Percentiles rank a stretch among this genome's conserved stretches.
Evolutionary conservation across 495 filamentous ascomycete genomes (phyloP).

Genomic region (Neurospora sp.): DNA sequence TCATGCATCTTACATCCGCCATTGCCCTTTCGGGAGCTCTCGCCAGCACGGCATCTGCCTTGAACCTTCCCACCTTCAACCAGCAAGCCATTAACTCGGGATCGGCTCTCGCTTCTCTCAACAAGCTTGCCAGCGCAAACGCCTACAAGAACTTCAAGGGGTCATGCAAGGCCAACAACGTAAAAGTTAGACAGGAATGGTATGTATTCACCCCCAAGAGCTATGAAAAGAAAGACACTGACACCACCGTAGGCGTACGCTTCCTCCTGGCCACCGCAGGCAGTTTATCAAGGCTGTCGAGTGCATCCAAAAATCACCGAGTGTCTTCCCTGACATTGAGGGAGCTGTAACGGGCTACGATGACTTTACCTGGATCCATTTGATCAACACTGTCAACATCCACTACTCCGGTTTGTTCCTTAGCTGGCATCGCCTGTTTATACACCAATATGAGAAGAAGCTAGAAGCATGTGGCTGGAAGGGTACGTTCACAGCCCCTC

Average conservation of each 20-base stretch:
- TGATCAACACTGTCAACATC: neutral
- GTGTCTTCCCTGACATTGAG: constrained; percentile 14
- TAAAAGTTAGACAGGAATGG: constrained; percentile 22
- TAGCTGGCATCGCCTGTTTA: neutral
- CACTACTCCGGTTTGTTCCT: constrained; percentile 1
- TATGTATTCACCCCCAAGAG: neutral
- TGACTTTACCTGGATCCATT: neutral
- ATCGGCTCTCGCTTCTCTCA: constrained; percentile 14
- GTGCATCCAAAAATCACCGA: constrained; percentile 48
- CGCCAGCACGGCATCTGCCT: constrained; percentile 1
- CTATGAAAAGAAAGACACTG: neutral
- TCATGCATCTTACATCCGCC: neutral
- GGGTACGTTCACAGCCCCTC: neutral
- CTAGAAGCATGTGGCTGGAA: neutral
- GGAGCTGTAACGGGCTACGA: neutral
- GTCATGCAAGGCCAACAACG: constrained; percentile 11
- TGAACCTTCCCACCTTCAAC: constrained; percentile 10
- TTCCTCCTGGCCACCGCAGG: constrained; percentile 38
- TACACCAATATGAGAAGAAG: constrained; percentile 1
- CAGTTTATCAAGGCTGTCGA: constrained; percentile 54
- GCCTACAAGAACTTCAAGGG: constrained; percentile 6
- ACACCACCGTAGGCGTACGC: constrained; percentile 29
- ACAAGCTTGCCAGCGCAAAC: constrained; percentile 12
- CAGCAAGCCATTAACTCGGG: constrained; percentile 16
- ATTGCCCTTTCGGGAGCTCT: constrained; percentile 1